These are phyloP conservation scores for Talaromyces trachyspermus DNA, from an alignment of 495 filamentous ascomycete genomes.

Conservation along the genomic window DNA sequence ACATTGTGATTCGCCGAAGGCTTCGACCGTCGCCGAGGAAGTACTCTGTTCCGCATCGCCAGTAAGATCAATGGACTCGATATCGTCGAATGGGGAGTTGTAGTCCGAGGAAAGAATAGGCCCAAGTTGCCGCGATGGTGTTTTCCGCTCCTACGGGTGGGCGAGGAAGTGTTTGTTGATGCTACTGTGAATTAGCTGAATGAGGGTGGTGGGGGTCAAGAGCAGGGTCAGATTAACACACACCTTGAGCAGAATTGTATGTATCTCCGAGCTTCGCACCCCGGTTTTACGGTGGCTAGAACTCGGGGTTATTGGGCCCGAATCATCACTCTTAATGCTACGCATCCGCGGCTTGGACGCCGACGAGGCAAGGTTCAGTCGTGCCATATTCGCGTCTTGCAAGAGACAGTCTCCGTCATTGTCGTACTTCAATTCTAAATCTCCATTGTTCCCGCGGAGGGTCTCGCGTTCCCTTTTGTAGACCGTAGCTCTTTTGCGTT, in stretches of 20 bases:
- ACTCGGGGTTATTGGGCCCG: slow-evolving; percentile 13
- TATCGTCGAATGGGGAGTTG: slow-evolving; percentile 20
- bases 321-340: slow-evolving; percentile 22
- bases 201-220: neutral
- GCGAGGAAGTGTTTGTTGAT: slow-evolving; percentile 4
- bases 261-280: neutral
- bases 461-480: neutral
- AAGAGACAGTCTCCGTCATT: neutral
- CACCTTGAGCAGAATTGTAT: neutral
- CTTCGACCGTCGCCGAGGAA: slow-evolving; percentile 35
- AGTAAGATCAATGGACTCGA: slow-evolving; percentile 69
- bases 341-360: slow-evolving; percentile 44
- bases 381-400: slow-evolving; percentile 45
- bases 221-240: neutral
- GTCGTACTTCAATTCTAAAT: slow-evolving; percentile 1
- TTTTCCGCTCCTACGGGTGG: no score
- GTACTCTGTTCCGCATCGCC: slow-evolving; percentile 39
- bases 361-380: slow-evolving; percentile 43
- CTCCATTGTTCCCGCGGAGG: neutral
- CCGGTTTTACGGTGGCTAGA: slow-evolving; percentile 4
- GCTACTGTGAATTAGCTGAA: neutral
- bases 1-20: slow-evolving; percentile 44
- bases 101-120: slow-evolving; percentile 13
- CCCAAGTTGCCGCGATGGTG: neutral
- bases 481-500: neutral